Evolutionary conservation across 2,329 filamentous ascomycete species (phyloP).

Genomic region (Pestalotiopsis sp.): DNA sequence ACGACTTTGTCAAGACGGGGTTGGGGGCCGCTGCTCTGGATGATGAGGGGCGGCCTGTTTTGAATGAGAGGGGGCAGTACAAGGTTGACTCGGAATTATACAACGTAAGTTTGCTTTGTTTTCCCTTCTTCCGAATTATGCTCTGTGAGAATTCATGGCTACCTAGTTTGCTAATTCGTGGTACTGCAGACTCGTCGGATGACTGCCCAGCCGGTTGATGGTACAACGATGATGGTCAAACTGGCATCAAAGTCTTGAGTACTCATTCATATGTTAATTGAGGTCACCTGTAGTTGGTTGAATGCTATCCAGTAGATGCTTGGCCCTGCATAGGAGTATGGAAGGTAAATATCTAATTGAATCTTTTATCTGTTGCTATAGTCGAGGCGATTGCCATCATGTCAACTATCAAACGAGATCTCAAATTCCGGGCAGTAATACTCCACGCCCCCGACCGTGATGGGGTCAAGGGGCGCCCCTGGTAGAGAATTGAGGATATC

Average conservation of each 20-base stretch:
- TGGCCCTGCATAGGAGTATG: background rate
- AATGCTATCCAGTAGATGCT: background rate
- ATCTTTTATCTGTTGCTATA: background rate
- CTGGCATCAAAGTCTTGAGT: background rate
- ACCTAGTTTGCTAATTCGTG: background rate
- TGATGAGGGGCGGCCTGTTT: conserved; percentile 12
- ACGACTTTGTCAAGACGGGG: conserved; percentile 16
- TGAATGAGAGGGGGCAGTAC: background rate
- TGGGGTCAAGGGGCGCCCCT: background rate
- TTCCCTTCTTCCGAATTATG: too few species aligned
- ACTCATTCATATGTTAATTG: background rate
- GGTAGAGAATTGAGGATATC: background rate
- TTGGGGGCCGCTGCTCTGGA: conserved; percentile 12
- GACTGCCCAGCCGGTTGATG: conserved; percentile 21
- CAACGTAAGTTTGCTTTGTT: background rate
- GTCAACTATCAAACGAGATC: background rate
- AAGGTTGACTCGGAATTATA: background rate
- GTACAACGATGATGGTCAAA: conserved; percentile 19
- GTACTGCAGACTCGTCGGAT: conserved; percentile 17
- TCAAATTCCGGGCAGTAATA: background rate
- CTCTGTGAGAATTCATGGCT: background rate
- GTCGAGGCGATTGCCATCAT: background rate
- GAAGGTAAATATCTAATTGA: background rate
- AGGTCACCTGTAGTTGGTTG: background rate
- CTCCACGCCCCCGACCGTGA: background rate